Conservation (phyloP, 352 stramenopile genomes). For the Peronospora farinosa region DNA sequence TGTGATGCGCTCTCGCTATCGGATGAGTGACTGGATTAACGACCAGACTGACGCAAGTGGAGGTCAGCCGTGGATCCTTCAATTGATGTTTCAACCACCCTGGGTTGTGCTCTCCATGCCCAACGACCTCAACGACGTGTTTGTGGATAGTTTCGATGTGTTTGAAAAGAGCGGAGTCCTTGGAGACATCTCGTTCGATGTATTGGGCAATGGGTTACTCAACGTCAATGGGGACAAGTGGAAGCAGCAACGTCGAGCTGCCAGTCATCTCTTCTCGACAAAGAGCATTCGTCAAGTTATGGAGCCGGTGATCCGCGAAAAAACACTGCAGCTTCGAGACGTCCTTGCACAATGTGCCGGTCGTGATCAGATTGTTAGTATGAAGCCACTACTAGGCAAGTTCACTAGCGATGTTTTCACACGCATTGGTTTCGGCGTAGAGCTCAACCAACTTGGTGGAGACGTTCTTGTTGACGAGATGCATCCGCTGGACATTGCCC, state of each 20-base stretch:
- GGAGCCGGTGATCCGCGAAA: conserved; percentile 23
- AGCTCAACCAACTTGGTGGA: conserved; percentile 40
- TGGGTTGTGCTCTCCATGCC: conserved; percentile 37
- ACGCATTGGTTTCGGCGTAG: conserved; percentile 64
- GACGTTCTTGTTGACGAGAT: conserved; percentile 13
- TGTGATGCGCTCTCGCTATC: conserved; percentile 22
- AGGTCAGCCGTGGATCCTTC: conserved; percentile 41
- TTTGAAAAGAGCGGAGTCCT: conserved; percentile 32
- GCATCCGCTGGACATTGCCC: conserved; percentile 5
- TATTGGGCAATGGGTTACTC: conserved; percentile 53
- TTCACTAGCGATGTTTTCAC: conserved; percentile 68
- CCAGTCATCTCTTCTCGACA: conserved; percentile 67
- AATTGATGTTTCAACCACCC: conserved; percentile 24
- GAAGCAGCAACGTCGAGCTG: conserved; percentile 46
- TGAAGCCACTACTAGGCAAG: conserved; percentile 40
- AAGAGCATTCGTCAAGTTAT: conserved; percentile 25
- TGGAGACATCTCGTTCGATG: conserved; percentile 19
- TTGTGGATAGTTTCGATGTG: conserved; percentile 39
- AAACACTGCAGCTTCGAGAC: conserved; percentile 22
- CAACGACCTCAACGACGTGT: conserved; percentile 23
- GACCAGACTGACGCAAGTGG: conserved; percentile 32
- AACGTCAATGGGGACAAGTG: conserved; percentile 36
- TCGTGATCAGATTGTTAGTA: conserved; percentile 2
- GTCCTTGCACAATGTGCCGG: conserved; percentile 19
- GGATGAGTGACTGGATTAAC: conserved; percentile 50